Conservation (phyloP, 2,329 filamentous ascomycete genomes). For the Apiospora phragmitis region DNA sequence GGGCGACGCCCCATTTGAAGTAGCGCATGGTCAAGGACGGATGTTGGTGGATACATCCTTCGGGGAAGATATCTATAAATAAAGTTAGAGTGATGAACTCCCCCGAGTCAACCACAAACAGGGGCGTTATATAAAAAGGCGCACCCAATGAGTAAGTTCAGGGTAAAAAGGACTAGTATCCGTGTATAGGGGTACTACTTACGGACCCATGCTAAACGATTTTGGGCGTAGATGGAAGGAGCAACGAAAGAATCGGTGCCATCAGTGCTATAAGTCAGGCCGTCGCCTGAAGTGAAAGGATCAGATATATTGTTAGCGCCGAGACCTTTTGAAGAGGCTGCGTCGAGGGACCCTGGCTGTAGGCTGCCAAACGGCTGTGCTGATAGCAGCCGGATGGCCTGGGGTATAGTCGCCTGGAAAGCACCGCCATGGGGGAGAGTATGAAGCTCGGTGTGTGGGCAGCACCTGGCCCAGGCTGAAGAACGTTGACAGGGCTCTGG, state of each 20-base stretch:
- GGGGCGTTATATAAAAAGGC: not conserved
- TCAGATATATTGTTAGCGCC: conserved; percentile 39
- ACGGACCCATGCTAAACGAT: conserved; percentile 78
- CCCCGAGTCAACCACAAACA: not conserved
- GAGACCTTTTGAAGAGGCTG: no score
- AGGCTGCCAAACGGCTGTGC: conserved; percentile 44
- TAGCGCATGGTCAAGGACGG: conserved; percentile 80
- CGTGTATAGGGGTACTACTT: not conserved
- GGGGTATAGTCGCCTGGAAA: conserved; percentile 84
- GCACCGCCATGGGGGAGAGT: conserved; percentile 79
- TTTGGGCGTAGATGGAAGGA: conserved; percentile 69
- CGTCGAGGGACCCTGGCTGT: not conserved
- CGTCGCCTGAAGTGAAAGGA: conserved; percentile 50
- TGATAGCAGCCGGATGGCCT: conserved; percentile 83
- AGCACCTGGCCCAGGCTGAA: conserved; percentile 89
- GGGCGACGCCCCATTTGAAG: conserved; percentile 96
- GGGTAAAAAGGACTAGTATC: not conserved
- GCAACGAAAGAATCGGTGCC: conserved; percentile 66
- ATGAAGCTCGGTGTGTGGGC: conserved; percentile 78
- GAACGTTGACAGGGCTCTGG: conserved; percentile 70
- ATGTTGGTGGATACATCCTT: conserved; percentile 91
- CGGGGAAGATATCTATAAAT: conserved; percentile 76
- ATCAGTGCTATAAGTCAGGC: conserved; percentile 63
- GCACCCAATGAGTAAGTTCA: not conserved
- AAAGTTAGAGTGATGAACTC: not conserved